Percentiles rank a stretch among this genome's conserved stretches.
Evolutionary conservation across 305 asterid genomes (phyloP).

Genomic region (Solanum hybrid): DNA sequence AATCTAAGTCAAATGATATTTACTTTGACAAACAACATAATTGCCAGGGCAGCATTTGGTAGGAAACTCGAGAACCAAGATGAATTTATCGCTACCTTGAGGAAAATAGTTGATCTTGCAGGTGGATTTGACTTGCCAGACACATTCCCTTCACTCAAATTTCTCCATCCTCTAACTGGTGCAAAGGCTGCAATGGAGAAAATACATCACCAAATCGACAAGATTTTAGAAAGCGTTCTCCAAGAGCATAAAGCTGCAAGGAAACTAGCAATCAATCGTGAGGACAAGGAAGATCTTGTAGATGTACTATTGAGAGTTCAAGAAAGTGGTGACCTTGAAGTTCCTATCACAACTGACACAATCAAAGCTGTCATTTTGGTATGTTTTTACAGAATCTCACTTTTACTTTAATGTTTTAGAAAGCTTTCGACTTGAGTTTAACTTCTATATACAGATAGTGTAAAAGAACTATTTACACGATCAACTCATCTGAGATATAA

Average conservation of each 20-base stretch:
- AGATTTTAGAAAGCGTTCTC: slow-evolving; percentile 1
- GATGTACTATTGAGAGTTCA: slow-evolving; percentile 12
- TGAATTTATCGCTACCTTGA: slow-evolving; percentile 1
- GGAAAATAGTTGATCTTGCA: not conserved
- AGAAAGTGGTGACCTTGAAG: not conserved
- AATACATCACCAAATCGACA: not conserved
- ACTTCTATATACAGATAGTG: not conserved
- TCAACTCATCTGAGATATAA: not conserved
- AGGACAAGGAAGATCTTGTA: slow-evolving; percentile 10
- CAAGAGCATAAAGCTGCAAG: slow-evolving; percentile 3
- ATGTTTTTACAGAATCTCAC: not conserved
- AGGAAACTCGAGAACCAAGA: slow-evolving; percentile 1
- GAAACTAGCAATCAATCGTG: not conserved
- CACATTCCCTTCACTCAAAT: slow-evolving; percentile 10
- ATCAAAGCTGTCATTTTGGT: slow-evolving; percentile 11
- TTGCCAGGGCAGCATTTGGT: slow-evolving; percentile 10
- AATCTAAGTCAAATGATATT: slow-evolving; percentile 7
- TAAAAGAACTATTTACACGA: not conserved
- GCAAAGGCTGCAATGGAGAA: not conserved
- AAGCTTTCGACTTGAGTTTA: too few relatives aligned
- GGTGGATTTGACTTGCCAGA: slow-evolving; percentile 13
- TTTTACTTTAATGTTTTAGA: not conserved
- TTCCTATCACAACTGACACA: slow-evolving; percentile 3
- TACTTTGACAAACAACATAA: slow-evolving; percentile 1
- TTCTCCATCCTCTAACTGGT: slow-evolving; percentile 8